Evolutionary conservation across 2,329 filamentous ascomycete species (phyloP).

Genomic region (Ophiostoma sp.): DNA sequence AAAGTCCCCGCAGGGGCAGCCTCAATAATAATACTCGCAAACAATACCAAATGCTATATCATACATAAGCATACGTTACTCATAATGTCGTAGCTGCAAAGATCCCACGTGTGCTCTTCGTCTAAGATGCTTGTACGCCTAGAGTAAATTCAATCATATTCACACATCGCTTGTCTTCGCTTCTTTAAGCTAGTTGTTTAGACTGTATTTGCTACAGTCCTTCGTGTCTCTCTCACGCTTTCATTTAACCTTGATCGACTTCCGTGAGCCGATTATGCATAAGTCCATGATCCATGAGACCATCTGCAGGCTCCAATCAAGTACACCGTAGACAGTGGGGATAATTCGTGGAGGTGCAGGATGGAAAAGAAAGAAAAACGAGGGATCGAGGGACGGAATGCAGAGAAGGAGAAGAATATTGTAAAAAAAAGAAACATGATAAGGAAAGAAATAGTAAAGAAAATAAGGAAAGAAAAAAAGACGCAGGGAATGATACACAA

Average conservation of each 20-base stretch:
- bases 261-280: neutral
- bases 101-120: neutral
- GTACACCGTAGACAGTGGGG: neutral
- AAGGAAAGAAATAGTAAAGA: neutral
- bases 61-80: neutral
- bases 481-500: constrained; percentile 19
- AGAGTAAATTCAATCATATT: neutral
- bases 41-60: neutral
- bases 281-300: neutral
- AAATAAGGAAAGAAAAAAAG: neutral
- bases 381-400: neutral
- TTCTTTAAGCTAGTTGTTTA: neutral
- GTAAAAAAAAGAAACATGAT: neutral
- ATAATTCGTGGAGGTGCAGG: neutral
- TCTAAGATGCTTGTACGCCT: neutral
- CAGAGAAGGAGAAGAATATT: neutral
- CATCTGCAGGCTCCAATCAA: neutral
- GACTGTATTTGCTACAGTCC: neutral
- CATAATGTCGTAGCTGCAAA: neutral
- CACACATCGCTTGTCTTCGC: neutral
- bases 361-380: neutral
- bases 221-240: neutral
- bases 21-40: neutral
- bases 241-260: neutral
- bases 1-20: neutral